Evolutionary conservation across 345 rosid genomes (phyloP).

Genomic region (Camelina laxa): DNA sequence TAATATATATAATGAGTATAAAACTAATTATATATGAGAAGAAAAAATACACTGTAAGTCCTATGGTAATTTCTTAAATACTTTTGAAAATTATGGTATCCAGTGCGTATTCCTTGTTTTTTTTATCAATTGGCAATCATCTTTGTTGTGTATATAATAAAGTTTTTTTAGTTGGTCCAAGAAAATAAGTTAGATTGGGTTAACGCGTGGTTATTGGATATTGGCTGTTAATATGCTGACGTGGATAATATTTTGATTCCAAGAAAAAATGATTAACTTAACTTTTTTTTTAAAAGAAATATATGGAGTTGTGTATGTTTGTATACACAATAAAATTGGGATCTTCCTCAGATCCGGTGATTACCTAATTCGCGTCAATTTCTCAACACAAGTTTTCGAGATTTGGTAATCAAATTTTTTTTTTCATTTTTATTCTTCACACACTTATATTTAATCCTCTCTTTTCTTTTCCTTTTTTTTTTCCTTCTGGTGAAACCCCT

Average conservation of each 20-base stretch:
- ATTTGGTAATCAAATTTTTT: constrained; percentile 28
- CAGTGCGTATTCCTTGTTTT: too few relatives aligned
- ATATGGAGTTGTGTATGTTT: constrained; percentile 14
- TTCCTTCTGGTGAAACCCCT: constrained; percentile 12
- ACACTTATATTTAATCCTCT: neutral
- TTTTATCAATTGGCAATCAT: too few relatives aligned
- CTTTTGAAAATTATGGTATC: too few relatives aligned
- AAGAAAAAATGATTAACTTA: constrained; percentile 8
- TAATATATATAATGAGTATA: too few relatives aligned
- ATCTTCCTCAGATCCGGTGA: constrained; percentile 40
- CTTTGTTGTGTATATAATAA: too few relatives aligned
- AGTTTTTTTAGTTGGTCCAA: too few relatives aligned
- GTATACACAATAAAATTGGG: constrained; percentile 20
- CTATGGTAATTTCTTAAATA: too few relatives aligned
- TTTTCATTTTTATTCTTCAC: neutral
- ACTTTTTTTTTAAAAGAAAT: neutral
- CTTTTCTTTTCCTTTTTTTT: neutral
- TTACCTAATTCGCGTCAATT: constrained; percentile 34
- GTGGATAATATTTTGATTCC: neutral
- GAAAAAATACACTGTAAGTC: too few relatives aligned
- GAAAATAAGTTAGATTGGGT: too few relatives aligned
- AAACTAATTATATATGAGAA: too few relatives aligned
- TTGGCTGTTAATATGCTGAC: constrained; percentile 22
- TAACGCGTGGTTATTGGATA: neutral
- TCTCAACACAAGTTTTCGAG: constrained; percentile 30